phyloP scores from a whole-genome alignment of 192 early-diverging fungal genomes.

The Rhizoclosmatium sp. region DNA sequence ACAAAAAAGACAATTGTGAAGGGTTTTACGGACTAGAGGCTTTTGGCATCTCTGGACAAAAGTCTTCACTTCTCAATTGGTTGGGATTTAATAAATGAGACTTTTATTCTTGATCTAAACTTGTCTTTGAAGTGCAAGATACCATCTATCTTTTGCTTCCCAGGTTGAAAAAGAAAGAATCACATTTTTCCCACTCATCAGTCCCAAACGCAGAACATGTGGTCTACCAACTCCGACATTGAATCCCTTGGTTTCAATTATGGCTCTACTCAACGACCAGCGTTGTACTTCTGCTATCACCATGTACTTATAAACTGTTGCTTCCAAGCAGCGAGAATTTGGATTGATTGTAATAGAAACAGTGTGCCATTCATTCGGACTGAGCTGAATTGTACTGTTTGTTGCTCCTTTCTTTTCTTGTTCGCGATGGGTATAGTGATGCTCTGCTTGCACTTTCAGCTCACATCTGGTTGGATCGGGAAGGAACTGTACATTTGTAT shows the following conservation, averaged over 20 bases:
- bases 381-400: not conserved
- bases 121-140: no score
- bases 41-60: no score
- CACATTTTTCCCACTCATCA: not conserved
- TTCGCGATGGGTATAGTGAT: not conserved
- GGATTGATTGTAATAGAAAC: not conserved
- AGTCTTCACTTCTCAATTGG: no score
- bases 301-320: not conserved
- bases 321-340: not conserved
- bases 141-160: no score
- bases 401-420: not conserved
- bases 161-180: not conserved
- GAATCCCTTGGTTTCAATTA: constrained; percentile 3
- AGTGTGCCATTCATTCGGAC: not conserved
- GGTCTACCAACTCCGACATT: constrained; percentile 1
- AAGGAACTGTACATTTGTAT: not conserved
- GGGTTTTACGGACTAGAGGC: not conserved
- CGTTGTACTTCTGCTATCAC: not conserved
- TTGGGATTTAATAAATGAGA: no score
- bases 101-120: no score
- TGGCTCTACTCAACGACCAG: not conserved
- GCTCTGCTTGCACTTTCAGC: not conserved
- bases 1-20: not conserved
- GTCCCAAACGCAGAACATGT: not conserved
- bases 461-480: constrained; percentile 14